A percentile compares a stretch with the other conserved stretches of the same genome.
Evolutionary conservation across 176 grass and related monocot species (phyloP).

Genomic region (Thalia dealbata): DNA sequence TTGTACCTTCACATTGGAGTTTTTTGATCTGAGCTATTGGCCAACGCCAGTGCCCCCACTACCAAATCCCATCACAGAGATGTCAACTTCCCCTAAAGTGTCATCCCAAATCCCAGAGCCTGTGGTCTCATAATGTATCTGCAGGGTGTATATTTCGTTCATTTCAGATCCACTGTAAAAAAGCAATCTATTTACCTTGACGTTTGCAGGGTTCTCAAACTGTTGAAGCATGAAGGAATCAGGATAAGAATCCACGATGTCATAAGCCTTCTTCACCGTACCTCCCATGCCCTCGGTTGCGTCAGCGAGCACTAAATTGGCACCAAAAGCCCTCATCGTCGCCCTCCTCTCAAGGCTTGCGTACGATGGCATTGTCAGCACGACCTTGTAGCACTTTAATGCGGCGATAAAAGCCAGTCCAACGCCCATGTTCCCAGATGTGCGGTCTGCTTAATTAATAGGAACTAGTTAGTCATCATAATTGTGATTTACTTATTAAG

Average conservation of each 20-base stretch:
- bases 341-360: constrained; percentile 90
- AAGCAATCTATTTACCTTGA: constrained; percentile 36
- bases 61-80: constrained; percentile 83
- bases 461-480: too few relatives aligned
- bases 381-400: constrained; percentile 69
- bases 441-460: constrained; percentile 43
- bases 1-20: constrained; percentile 41
- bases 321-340: constrained; percentile 63
- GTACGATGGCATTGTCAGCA: constrained; percentile 93
- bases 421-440: constrained; percentile 88
- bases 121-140: constrained; percentile 76
- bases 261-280: constrained; percentile 70
- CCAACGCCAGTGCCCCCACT: constrained; percentile 48
- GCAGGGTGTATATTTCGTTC: background rate
- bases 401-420: constrained; percentile 55
- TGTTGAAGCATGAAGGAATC: constrained; percentile 80
- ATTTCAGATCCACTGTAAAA: background rate
- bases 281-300: constrained; percentile 84
- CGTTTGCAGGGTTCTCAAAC: constrained; percentile 93
- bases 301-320: constrained; percentile 64
- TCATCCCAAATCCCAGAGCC: constrained; percentile 91
- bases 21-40: constrained; percentile 38
- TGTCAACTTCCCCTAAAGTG: constrained; percentile 71
- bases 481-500: too few relatives aligned
- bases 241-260: constrained; percentile 62